A percentile compares a stretch with the other conserved stretches of the same genome.
phyloP scores from a whole-genome alignment of 257 asterid genomes.

The Verbascum thapsus region DNA sequence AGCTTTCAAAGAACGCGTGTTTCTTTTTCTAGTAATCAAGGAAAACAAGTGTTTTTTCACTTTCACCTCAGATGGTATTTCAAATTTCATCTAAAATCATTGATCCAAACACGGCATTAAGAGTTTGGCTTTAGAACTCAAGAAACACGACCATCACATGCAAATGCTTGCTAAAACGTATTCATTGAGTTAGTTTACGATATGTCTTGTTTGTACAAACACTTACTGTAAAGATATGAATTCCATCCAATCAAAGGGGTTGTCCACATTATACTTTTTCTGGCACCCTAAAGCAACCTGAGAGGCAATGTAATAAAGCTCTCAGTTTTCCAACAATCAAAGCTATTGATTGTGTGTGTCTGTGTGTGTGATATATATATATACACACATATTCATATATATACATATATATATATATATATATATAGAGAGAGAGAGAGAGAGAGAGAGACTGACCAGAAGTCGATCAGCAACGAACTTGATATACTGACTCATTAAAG shows the following conservation, averaged over 20 bases:
- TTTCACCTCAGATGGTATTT: no score
- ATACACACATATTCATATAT: no score
- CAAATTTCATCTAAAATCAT: no score
- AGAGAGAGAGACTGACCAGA: slow-evolving; percentile 47
- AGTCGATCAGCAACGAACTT: slow-evolving; percentile 76
- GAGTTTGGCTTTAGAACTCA: background rate
- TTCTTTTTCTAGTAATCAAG: no score
- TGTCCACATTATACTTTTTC: slow-evolving; percentile 55
- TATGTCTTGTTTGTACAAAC: background rate
- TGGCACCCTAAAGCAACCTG: slow-evolving; percentile 71
- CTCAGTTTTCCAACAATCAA: background rate
- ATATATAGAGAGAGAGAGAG: background rate
- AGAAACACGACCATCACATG: background rate
- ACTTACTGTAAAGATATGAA: slow-evolving; percentile 78
- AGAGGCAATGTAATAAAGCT: slow-evolving; percentile 9
- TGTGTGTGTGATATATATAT: no score
- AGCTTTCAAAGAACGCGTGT: no score
- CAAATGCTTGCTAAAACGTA: background rate
- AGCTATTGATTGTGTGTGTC: background rate
- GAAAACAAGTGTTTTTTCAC: no score
- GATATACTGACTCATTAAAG: slow-evolving; percentile 67
- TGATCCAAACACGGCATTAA: no score
- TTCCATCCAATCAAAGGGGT: slow-evolving; percentile 94
- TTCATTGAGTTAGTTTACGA: background rate
- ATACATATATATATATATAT: background rate